Base-by-base conservation (phyloP, 2,329 filamentous ascomycete species). In the Neonectria magnoliae region DNA sequence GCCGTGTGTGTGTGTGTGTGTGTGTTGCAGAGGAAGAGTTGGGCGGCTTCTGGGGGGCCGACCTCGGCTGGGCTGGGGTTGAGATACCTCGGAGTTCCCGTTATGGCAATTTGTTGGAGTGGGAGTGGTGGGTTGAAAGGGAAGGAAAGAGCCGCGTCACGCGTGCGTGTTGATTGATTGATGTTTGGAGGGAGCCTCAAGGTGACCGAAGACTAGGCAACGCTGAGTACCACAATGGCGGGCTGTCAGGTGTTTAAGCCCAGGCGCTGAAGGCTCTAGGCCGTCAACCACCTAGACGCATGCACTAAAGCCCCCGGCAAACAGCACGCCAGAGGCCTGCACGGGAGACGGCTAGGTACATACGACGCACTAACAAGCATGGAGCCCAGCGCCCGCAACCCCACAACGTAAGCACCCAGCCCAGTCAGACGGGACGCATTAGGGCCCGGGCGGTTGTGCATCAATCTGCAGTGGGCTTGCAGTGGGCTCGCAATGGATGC, bases 141-240 rank as follows among this genome's bases (percentile, higher is more conserved):
- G 13, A 20, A 42, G n/a, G 10, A 59, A 70, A 56, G 41, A 65
- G 55, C 44, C 68, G 68, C 61, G 67, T 71, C 68, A 71, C 68
- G 68, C 64, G 68, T 29, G 65, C 41, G 42, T 31, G 54, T 53
- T 48, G 42, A 18, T 53, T 48, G 42, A 18, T 33, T 51, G 18
- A 33, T 18, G 27, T 51, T 51, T 51, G 10, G 45, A 29, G 48
- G 29, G 9, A 52, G 33, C n/a, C 27, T 8, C n/a, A 25, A 25
- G 25, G 25, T 25, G 25, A 41, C 16, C 9, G 38, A 42, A n/a
- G 16, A 7, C 38, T 42, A n/a, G 38, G 38, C 38, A 42, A 42
- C 38, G 38, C 38, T 18, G 16, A 38, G 33, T 36, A 36, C 33
- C 14, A 41, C 38, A 41, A 16, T 41, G 38, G n/a, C 33, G 33